Evolutionary conservation across 2,329 filamentous ascomycete species (phyloP).

Genomic region (Magnaporthiopsis rhizophila): DNA sequence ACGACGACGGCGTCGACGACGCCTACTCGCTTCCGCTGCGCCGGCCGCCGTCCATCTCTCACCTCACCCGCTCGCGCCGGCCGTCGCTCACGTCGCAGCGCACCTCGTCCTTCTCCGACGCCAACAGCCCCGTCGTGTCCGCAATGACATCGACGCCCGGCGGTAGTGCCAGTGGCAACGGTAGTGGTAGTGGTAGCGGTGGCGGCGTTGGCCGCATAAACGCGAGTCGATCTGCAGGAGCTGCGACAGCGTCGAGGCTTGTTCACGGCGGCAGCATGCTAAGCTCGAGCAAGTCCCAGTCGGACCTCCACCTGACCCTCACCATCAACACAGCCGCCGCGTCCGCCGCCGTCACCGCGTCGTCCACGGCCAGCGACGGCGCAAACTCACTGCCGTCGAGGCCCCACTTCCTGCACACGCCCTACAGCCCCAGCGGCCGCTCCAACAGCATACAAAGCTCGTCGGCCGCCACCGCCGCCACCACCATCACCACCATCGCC

Average conservation of each 20-base stretch:
- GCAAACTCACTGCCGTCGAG: conserved; percentile 11
- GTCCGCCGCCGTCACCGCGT: no score
- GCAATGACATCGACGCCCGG: conserved; percentile 15
- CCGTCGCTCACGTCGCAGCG: conserved; percentile 32
- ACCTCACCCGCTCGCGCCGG: conserved; percentile 14
- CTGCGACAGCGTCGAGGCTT: conserved; percentile 24
- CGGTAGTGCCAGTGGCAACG: no score
- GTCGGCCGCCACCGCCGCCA: no score
- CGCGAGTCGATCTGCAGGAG: conserved; percentile 12
- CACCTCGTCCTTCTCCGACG: conserved; percentile 31
- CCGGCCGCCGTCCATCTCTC: conserved; percentile 10
- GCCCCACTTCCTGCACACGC: conserved; percentile 3
- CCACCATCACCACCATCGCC: no score
- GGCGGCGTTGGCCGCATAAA: not conserved
- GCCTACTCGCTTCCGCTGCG: conserved; percentile 6
- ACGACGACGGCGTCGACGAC: conserved; percentile 24
- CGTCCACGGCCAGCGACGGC: conserved; percentile 10
- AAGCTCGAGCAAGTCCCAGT: conserved; percentile 30
- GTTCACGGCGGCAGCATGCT: conserved; percentile 14
- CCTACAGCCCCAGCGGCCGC: no score
- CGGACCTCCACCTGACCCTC: conserved; percentile 37
- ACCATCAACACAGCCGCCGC: conserved; percentile 13
- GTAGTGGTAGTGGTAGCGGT: not conserved
- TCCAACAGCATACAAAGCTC: no score
- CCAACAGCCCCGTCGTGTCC: conserved; percentile 23